These are phyloP conservation scores for Euphorbia celastroides DNA, from an alignment of 441 rosid species.

Conservation along the genomic window DNA sequence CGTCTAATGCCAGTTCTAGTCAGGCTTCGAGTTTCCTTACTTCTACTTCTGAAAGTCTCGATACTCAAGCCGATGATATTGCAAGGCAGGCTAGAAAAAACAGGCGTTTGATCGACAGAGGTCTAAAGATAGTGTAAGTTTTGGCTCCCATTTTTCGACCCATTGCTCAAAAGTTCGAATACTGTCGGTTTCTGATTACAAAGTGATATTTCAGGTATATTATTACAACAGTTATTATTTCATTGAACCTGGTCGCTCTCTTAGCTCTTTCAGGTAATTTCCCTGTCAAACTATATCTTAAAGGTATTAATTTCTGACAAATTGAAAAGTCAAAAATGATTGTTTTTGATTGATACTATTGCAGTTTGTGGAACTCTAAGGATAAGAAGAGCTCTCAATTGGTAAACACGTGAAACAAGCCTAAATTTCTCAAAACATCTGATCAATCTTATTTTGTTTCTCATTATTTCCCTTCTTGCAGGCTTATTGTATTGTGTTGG, in stretches of 20 bases:
- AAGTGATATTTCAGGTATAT: constrained; percentile 34
- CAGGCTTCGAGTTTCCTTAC: constrained; percentile 35
- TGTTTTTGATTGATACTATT: constrained; percentile 11
- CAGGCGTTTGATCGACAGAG: constrained; percentile 42
- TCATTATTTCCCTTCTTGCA: constrained; percentile 19
- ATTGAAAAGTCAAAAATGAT: background rate
- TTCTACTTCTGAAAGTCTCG: constrained; percentile 38
- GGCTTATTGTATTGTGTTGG: constrained; percentile 56
- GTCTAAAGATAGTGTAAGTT: constrained; percentile 47
- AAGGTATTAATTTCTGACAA: background rate
- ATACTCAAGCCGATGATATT: constrained; percentile 39
- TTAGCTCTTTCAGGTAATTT: constrained; percentile 46
- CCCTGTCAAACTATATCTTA: background rate
- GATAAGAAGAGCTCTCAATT: constrained; percentile 28
- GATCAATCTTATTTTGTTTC: background rate
- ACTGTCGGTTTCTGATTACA: background rate
- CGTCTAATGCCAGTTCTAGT: constrained; percentile 9
- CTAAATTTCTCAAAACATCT: too few relatives aligned
- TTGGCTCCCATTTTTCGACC: too few relatives aligned
- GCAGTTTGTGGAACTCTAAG: constrained; percentile 49
- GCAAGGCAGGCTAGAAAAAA: constrained; percentile 44
- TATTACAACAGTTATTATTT: constrained; percentile 36
- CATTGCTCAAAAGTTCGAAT: too few relatives aligned
- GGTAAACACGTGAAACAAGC: too few relatives aligned
- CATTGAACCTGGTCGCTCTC: constrained; percentile 41